Evolutionary conservation across 176 grass and related monocot genomes (phyloP), one percentile per base, ranked within the genome.

Genomic region (Juncus effusus): DNA sequence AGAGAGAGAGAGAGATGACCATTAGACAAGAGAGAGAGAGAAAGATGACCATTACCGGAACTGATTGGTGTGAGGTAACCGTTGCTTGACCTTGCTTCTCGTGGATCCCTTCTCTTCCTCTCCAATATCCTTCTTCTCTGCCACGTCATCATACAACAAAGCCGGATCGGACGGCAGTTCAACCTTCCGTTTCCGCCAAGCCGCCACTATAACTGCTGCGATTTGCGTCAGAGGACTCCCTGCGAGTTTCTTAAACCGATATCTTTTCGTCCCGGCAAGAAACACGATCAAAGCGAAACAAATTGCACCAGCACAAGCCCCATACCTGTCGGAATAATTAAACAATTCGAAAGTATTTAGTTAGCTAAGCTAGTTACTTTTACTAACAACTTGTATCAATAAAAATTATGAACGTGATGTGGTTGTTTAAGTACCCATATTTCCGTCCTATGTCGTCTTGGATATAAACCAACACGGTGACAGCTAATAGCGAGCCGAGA

Each of bases 401-500:
- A 28, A 28, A 28, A 28, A 28, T 28, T 28, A 28, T 28, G 19
- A 28, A 28, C 4, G 44, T 47, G 44, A 47, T 47, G 6, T 47
- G 0, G 44, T 47, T 47, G 4, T 47, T 5, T 47, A 28, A 47
- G 44, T 47, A 47, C 0, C 94, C 85, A 68, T 76, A 99, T 0
- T 40, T 74, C 3, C 94, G 63, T 0, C 94, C 88, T 0, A 99
- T 47, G 71, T 93, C 68, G 76, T 93, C 88, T 84, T 99, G 94
- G 60, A 99, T 67, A 79, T 99, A 99, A 13, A 99, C 88, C 3
- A 99, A 84, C 2, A 99, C 83, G 0, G 94, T 93, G 58, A 99
- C 85, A 8, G 88, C 88, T 6, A 99, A 57, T 10, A 99, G 83
- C 4, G 94, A 87, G 1, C 94, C 94, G 2, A 99, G 75, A 76